A percentile compares a stretch with the other conserved stretches of the same genome.
These are phyloP conservation scores for Rubia tinctorum DNA, from an alignment of 305 asterid species.

Conservation along the genomic window DNA sequence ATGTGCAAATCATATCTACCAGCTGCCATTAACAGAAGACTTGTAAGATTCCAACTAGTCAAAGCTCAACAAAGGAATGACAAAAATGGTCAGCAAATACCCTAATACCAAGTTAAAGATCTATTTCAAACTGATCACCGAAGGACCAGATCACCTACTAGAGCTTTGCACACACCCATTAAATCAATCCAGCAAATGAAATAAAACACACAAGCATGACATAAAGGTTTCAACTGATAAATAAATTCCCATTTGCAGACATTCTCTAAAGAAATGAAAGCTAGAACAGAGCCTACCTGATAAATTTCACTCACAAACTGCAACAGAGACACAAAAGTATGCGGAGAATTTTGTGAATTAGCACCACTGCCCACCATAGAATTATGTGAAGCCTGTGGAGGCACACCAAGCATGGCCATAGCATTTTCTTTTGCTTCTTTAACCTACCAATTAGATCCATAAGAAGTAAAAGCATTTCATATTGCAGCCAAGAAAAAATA, in stretches of 20 bases:
- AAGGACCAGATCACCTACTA: background rate
- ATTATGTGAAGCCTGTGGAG: slow-evolving; percentile 47
- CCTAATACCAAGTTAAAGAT: background rate
- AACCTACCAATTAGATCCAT: slow-evolving; percentile 39
- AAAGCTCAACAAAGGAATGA: background rate
- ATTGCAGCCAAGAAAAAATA: background rate
- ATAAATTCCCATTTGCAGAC: background rate
- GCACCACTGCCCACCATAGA: slow-evolving; percentile 51
- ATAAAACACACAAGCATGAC: background rate
- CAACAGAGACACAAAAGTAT: slow-evolving; percentile 80
- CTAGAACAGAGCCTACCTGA: slow-evolving; percentile 49
- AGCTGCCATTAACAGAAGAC: background rate
- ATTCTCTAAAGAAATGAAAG: background rate
- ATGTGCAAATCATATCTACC: background rate
- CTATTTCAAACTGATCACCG: background rate
- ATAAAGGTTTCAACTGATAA: background rate
- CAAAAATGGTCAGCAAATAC: background rate
- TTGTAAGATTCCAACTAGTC: background rate
- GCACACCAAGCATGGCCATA: slow-evolving; percentile 70
- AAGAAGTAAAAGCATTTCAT: slow-evolving; percentile 1
- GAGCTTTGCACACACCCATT: background rate
- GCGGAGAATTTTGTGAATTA: slow-evolving; percentile 51
- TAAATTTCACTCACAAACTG: slow-evolving; percentile 96
- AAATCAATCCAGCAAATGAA: background rate
- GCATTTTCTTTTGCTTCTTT: slow-evolving; percentile 95